Percentiles rank a stretch among this genome's conserved stretches.
These are phyloP conservation scores for Forsythia suspensa DNA, from an alignment of 257 asterid genomes.

Conservation along the genomic window DNA sequence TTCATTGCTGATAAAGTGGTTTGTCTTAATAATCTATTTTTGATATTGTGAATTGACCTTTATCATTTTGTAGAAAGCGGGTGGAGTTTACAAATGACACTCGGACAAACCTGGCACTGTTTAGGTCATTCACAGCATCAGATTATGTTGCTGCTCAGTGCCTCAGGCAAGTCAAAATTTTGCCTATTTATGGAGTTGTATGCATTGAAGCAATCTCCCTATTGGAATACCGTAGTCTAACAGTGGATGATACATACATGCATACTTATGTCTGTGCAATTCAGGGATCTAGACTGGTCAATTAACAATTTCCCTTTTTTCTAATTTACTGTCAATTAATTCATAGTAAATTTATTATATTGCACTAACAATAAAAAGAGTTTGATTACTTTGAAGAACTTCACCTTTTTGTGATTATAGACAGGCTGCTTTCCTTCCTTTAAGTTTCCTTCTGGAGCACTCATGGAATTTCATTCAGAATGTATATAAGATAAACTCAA, in stretches of 20 bases:
- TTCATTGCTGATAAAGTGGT: not conserved
- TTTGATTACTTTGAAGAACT: not conserved
- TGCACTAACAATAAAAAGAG: not conserved
- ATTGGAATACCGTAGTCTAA: not conserved
- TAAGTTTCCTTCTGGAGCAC: not conserved
- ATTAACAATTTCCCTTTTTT: not conserved
- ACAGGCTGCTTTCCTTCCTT: not conserved
- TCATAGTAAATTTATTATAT: not conserved
- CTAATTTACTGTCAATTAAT: not conserved
- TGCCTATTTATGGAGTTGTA: not conserved
- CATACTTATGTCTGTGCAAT: not conserved
- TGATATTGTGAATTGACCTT: constrained; percentile 22
- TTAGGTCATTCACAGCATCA: constrained; percentile 80
- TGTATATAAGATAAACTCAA: not conserved
- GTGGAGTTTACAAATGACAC: constrained; percentile 65
- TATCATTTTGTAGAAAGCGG: constrained; percentile 51
- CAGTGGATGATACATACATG: constrained; percentile 6
- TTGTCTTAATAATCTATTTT: constrained; percentile 2
- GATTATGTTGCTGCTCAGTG: constrained; percentile 98
- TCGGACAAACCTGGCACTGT: constrained; percentile 82
- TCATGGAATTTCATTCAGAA: not conserved
- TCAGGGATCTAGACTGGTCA: not conserved
- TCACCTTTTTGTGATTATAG: not conserved
- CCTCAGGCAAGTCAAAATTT: constrained; percentile 53
- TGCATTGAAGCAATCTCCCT: constrained; percentile 5